These are phyloP conservation scores for Pterulicium gracile DNA, from an alignment of 1,284 basidiomycete genomes.

Conservation along the genomic window DNA sequence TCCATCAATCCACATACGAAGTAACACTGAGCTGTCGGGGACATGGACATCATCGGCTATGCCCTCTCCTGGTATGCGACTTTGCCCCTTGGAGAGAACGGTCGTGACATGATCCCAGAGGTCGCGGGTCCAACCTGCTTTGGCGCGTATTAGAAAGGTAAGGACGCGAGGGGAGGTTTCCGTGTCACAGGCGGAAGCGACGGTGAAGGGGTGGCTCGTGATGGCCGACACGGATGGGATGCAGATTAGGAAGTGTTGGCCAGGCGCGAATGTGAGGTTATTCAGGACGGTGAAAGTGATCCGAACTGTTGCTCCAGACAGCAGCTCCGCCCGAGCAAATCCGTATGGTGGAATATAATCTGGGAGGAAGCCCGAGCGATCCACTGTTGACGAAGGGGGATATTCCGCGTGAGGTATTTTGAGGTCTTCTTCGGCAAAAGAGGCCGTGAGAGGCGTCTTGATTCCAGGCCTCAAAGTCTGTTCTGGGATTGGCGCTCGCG, in stretches of 20 bases:
- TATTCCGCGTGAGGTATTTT: not conserved
- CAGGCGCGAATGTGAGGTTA: slow-evolving; percentile 62
- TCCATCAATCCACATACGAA: slow-evolving; percentile 64
- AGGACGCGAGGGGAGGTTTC: slow-evolving; percentile 42
- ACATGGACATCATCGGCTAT: slow-evolving; percentile 18
- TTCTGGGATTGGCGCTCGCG: not conserved
- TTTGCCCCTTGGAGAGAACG: slow-evolving; percentile 20
- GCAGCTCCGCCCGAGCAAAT: slow-evolving; percentile 67
- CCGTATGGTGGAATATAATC: slow-evolving; percentile 48
- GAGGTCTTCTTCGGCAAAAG: too few relatives aligned
- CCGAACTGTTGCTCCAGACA: slow-evolving; percentile 72
- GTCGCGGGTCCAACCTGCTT: slow-evolving; percentile 67
- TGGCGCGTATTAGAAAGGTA: slow-evolving; percentile 67
- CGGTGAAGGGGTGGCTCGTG: slow-evolving; percentile 78
- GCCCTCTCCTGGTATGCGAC: slow-evolving; percentile 22
- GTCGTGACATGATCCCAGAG: slow-evolving; percentile 51
- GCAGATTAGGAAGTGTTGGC: slow-evolving; percentile 70
- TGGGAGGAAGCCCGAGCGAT: not conserved
- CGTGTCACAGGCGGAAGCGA: slow-evolving; percentile 56
- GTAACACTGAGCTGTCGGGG: slow-evolving; percentile 40
- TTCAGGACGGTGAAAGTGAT: slow-evolving; percentile 57
- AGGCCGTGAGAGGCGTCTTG: not conserved
- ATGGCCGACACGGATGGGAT: slow-evolving; percentile 61
- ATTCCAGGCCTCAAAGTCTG: not conserved
- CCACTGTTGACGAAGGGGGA: not conserved